Conservation (phyloP, 441 rosid genomes). For the Croton setiger region DNA sequence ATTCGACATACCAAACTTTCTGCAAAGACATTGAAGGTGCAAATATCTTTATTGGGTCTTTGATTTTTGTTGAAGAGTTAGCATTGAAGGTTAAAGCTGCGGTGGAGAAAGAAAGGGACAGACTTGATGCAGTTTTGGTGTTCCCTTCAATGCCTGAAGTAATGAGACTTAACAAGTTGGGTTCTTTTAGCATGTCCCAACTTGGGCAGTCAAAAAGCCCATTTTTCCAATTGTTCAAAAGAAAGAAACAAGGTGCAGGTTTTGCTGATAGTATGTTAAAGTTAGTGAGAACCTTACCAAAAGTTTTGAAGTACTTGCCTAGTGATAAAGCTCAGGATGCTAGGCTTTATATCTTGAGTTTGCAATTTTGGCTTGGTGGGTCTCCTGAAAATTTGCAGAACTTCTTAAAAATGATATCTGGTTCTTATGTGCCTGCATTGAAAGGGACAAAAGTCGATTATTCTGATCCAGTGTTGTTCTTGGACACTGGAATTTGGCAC, state of each 20-base stretch:
- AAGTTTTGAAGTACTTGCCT: constrained; percentile 91
- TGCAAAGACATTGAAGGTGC: constrained; percentile 87
- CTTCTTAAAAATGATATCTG: constrained; percentile 93
- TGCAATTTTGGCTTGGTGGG: constrained; percentile 98
- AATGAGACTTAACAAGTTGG: constrained; percentile 93
- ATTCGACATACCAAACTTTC: constrained; percentile 59
- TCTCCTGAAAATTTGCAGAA: constrained; percentile 95
- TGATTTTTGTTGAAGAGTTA: constrained; percentile 93
- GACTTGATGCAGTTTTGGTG: constrained; percentile 92
- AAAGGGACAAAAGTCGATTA: constrained; percentile 73
- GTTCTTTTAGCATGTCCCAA: constrained; percentile 97
- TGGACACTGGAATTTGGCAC: constrained; percentile 97
- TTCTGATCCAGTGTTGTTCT: constrained; percentile 89
- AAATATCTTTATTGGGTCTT: constrained; percentile 86
- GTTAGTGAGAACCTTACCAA: constrained; percentile 89
- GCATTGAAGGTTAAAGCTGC: constrained; percentile 87
- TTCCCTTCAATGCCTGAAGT: constrained; percentile 99
- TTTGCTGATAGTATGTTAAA: constrained; percentile 96
- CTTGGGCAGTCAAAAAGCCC: constrained; percentile 97
- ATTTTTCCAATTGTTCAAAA: constrained; percentile 89
- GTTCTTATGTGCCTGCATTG: constrained; percentile 84
- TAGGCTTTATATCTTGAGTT: constrained; percentile 88
- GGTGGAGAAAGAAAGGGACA: constrained; percentile 91
- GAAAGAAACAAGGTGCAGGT: constrained; percentile 92
- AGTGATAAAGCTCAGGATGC: constrained; percentile 98